A percentile compares a stretch with the other conserved stretches of the same genome.
These are phyloP conservation scores for Solanum arcanum DNA, from an alignment of 257 asterid species.

Conservation along the genomic window DNA sequence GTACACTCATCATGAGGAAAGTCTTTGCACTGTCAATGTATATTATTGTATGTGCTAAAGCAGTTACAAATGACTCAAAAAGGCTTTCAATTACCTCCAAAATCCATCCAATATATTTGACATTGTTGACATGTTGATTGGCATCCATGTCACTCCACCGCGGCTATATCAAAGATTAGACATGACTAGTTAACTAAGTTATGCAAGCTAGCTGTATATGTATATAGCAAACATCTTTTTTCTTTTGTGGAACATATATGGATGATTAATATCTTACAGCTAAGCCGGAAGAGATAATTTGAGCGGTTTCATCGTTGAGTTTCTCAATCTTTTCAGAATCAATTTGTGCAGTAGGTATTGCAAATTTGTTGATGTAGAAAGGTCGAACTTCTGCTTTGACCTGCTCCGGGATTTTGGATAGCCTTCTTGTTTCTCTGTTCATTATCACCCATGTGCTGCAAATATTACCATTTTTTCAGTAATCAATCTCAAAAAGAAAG, in stretches of 20 bases:
- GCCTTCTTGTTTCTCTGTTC: slow-evolving; percentile 84
- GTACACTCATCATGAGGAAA: background rate
- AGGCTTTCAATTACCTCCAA: slow-evolving; percentile 43
- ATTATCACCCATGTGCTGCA: slow-evolving; percentile 82
- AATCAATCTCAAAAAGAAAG: background rate
- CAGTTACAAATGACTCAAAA: background rate
- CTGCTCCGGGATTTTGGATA: slow-evolving; percentile 68
- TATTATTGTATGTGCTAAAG: background rate
- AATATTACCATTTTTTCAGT: background rate
- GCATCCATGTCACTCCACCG: slow-evolving; percentile 96
- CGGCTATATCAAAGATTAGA: slow-evolving; percentile 31
- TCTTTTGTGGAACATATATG: background rate
- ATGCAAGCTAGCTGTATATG: too few species aligned
- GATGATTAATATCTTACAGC: slow-evolving; percentile 35
- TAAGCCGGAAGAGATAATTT: slow-evolving; percentile 39
- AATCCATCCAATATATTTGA: slow-evolving; percentile 84
- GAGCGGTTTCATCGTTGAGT: slow-evolving; percentile 50
- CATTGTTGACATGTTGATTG: slow-evolving; percentile 83
- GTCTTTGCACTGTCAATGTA: background rate
- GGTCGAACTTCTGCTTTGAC: slow-evolving; percentile 63
- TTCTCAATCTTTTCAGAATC: slow-evolving; percentile 52
- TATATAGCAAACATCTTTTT: background rate
- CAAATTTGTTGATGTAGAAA: slow-evolving; percentile 42
- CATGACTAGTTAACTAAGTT: background rate
- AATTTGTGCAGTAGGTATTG: slow-evolving; percentile 32